A percentile compares a stretch with the other conserved stretches of the same genome.
Conservation (phyloP, 108 stramenopile species). For the Cylindrotheca fusiformis region DNA sequence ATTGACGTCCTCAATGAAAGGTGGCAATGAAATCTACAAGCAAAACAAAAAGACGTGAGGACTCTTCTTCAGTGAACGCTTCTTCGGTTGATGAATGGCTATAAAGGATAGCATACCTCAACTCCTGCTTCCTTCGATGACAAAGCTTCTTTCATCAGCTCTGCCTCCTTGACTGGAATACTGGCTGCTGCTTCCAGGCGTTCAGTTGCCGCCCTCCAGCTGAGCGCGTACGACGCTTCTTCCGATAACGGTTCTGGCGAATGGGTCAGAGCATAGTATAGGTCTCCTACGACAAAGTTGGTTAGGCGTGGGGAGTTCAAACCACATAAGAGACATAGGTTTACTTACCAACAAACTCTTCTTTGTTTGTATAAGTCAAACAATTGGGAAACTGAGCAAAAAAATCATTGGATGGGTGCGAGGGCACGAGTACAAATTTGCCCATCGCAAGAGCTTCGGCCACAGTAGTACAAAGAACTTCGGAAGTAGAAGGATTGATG, state of each 20-base stretch:
- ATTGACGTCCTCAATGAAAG: slow-evolving; percentile 58
- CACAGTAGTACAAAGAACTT: slow-evolving; percentile 88
- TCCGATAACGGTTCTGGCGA: slow-evolving; percentile 73
- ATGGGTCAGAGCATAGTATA: slow-evolving; percentile 84
- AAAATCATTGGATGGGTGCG: slow-evolving; percentile 78
- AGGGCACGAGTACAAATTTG: slow-evolving; percentile 77
- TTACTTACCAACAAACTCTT: slow-evolving; percentile 73
- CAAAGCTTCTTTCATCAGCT: slow-evolving; percentile 50
- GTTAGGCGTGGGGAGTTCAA: not conserved
- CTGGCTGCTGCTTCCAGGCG: slow-evolving; percentile 67
- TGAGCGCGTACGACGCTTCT: slow-evolving; percentile 56
- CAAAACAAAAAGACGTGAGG: not conserved
- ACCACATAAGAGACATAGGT: not conserved
- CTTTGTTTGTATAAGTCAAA: slow-evolving; percentile 72
- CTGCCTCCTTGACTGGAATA: slow-evolving; percentile 64
- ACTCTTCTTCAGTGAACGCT: not conserved
- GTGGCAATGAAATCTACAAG: slow-evolving; percentile 62
- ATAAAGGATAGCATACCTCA: slow-evolving; percentile 40
- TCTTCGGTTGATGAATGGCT: slow-evolving; percentile 1
- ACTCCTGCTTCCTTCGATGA: slow-evolving; percentile 56
- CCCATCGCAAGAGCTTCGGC: slow-evolving; percentile 94
- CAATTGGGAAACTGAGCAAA: slow-evolving; percentile 87
- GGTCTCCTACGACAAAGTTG: slow-evolving; percentile 52
- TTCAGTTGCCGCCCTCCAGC: slow-evolving; percentile 88
- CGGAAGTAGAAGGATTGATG: slow-evolving; percentile 82